Base-by-base conservation (phyloP, 129 eudicot species). In the Pseudognaphalium luteoalbum region DNA sequence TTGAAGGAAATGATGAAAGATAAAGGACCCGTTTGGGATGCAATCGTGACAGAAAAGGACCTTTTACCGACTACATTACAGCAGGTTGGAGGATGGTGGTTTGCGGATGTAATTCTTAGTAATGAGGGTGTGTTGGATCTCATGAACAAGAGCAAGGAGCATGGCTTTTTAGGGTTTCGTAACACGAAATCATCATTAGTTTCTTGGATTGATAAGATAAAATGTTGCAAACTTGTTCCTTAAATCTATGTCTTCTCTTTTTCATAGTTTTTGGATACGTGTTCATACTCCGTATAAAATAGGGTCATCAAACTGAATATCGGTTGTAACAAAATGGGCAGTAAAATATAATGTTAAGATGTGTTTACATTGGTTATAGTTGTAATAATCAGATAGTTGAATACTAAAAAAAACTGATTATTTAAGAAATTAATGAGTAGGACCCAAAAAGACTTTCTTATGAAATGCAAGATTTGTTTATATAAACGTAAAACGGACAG, bases 1-100 rank as follows among this genome's bases (percentile, higher is more conserved):
- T 66, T 88, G 78, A 78, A 7, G 33, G 88, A 85, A 71, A 68
- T 81, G 90, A 87, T 84, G 91, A 82, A 77, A 69, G 83, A 80
- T 44, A 87, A 87, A 76, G 88, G 83, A 33, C 77, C 70, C 9
- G 88, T 87, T 41, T 84, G 91, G 91, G 91, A 87, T 52, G 73
- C 75, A 35, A 87, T 87, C 30, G 88, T 84, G 28, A 66, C 34
- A 35, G 86, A 84, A 42, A 76, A 85, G 5, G 87, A 57, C 6
- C 56, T 85, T 41, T 66, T 73, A 57, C 33, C 75, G 1, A 82
- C 85, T 3, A 87, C 82, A 50, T 44, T 85, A 34, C 85, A 87
- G 33, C 80, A 87, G 57, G 85, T 85, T 47, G 88, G 86, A 11
- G 58, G 34, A 1, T 85, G 91, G 91, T 68, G 86, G 84, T 79